Percentiles rank a stretch among this genome's conserved stretches.
Evolutionary conservation across 768 basidiomycete genomes (phyloP).

Genomic region (Boletus vinaceobasis): DNA sequence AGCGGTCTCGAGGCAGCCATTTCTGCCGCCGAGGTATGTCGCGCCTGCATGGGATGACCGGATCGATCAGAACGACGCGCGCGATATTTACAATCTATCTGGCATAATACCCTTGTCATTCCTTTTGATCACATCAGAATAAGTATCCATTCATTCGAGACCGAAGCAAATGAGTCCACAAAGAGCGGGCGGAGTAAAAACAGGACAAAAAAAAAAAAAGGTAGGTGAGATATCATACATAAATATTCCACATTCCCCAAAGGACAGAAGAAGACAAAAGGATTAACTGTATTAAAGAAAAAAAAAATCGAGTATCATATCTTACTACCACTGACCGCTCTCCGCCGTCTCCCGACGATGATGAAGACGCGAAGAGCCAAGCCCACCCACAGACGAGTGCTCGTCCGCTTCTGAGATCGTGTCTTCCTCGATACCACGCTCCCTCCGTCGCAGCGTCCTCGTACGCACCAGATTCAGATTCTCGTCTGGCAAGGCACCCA

Average conservation of each 20-base stretch:
- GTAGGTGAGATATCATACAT: slow-evolving; percentile 30
- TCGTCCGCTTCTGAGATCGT: slow-evolving; percentile 50
- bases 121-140: neutral
- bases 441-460: slow-evolving; percentile 38
- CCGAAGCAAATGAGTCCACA: slow-evolving; percentile 5
- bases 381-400: slow-evolving; percentile 26
- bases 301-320: slow-evolving; percentile 18
- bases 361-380: slow-evolving; percentile 32
- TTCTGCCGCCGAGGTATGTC: slow-evolving; percentile 25
- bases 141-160: slow-evolving; percentile 11
- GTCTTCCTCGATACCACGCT: slow-evolving; percentile 40
- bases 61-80: neutral
- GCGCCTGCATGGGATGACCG: neutral
- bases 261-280: neutral
- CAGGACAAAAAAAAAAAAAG: slow-evolving; percentile 3
- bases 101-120: neutral
- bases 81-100: neutral
- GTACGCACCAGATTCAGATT: slow-evolving; percentile 26
- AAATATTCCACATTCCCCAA: slow-evolving; percentile 21
- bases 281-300: slow-evolving; percentile 15
- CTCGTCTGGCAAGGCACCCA: slow-evolving; percentile 31
- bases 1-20: slow-evolving; percentile 31
- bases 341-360: slow-evolving; percentile 48
- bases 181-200: neutral
- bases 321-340: slow-evolving; percentile 24